Base-by-base conservation (phyloP, 2,329 filamentous ascomycete species). In the Alternaria triticina region DNA sequence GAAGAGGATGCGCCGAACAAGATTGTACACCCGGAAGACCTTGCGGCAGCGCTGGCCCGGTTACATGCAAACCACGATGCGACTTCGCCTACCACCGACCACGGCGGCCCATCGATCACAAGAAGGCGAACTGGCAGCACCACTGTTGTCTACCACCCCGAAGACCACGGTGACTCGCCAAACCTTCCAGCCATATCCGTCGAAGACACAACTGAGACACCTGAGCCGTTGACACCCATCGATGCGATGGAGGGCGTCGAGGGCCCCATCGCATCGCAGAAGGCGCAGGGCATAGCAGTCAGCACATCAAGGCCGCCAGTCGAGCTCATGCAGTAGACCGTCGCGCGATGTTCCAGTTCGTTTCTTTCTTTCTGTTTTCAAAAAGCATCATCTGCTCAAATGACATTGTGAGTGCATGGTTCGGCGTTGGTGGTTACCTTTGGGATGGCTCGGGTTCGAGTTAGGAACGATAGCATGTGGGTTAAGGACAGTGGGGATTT, bases 1-100 rank as follows among this genome's bases (percentile, higher is more conserved):
- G 83, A 86, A 60, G 88, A 90, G 73, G 88, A 87, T 25, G 86
- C 88, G 11, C 88, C 88, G 6, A 90, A 90, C 77, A 89, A 87
- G 77, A 85, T 89, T 61, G 88, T 89, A 9, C 87, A 90, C 70
- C 87, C 88, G 0, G 84, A 86, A 58, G 88, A 90, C 72, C 80
- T 90, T 44, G 87, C 86, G 0, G 75, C 79, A 3, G 88, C 88
- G 15, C 76, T 90, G 55, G 80, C 84, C 15, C 84, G 82, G 62
- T 76, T 90, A 58, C 83, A 84, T 47, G 82, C 83, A 4, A 66
- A 72, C 52, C 62, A 65, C 44, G 75, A 79, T n/a, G 61, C 61
- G 6, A 59, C 70, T 0, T 71, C 68, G 11, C 73, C 74, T 10
- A 73, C 76, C 13, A 75, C 71, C 40, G 71, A 72, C 47, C 59